Percentiles rank a stretch among this genome's conserved stretches.
These are phyloP conservation scores for Wolfiporia cocos DNA, from an alignment of 1,284 basidiomycete species.

Conservation along the genomic window DNA sequence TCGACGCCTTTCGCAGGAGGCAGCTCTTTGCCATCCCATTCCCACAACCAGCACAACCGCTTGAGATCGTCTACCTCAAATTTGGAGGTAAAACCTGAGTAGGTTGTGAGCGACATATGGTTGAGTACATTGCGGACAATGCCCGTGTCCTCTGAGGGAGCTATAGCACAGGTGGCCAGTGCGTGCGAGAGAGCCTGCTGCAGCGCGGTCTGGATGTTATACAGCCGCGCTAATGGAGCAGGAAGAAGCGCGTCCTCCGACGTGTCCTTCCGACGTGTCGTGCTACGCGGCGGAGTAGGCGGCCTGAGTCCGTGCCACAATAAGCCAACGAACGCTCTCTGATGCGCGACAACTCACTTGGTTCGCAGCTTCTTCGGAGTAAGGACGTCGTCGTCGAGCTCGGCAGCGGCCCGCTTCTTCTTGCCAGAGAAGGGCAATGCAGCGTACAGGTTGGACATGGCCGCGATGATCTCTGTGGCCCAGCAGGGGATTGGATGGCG, in stretches of 20 bases:
- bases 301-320: conserved; percentile 32
- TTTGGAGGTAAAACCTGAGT: conserved; percentile 55
- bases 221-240: conserved; percentile 51
- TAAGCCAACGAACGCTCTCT: no score
- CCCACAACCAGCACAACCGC: conserved; percentile 83
- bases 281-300: conserved; percentile 48
- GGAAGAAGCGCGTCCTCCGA: conserved; percentile 39
- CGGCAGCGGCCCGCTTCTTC: conserved; percentile 51
- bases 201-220: conserved; percentile 56
- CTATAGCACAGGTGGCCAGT: conserved; percentile 70
- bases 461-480: conserved; percentile 8
- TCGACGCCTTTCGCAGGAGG: conserved; percentile 3
- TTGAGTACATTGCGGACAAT: conserved; percentile 74
- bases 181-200: conserved; percentile 79
- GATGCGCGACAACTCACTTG: conserved; percentile 36
- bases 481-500: conserved; percentile 10
- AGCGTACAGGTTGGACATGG: conserved; percentile 60
- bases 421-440: conserved; percentile 55
- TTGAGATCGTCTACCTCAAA: conserved; percentile 63
- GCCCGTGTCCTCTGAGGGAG: conserved; percentile 71
- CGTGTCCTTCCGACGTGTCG: conserved; percentile 22
- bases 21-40: conserved; percentile 59
- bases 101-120: conserved; percentile 63
- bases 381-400: conserved; percentile 45
- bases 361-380: conserved; percentile 65